Base-by-base conservation (phyloP, 1,284 basidiomycete species). In the Pterula multifida region DNA sequence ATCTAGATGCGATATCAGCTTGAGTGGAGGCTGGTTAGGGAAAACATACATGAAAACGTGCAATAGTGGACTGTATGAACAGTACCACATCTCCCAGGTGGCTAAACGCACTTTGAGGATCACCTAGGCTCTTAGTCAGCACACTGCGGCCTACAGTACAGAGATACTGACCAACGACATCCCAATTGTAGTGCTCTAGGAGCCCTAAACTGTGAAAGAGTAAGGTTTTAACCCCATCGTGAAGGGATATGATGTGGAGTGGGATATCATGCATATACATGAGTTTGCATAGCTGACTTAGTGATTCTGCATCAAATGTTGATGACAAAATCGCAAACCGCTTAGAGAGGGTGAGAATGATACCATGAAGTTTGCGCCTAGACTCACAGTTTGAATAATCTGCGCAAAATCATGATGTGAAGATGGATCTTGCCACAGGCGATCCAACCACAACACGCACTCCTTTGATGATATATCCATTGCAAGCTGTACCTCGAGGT, bases 71-170 rank as follows among this genome's bases (percentile, higher is more conserved):
- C 60, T 90, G 85, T 2, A 79, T 60, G 57, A 90, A 86, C 35
- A 89, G 60, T 22, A 88, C 76, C 13, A 90, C 73, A 52, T 86
- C 77, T 2, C 86, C 86, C 1, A 88, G 65, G 61, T 85, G 80
- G 54, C 73, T 78, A 26, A 88, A 75, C 2, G 85, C 85, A 19
- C 79, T 82, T 61, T 88, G 86, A 19, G 86, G 86, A 63, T 90
- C 86, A 39, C 85, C 86, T 88, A 45, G 15, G 15, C 28, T 6
- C 26, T 47, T 49, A 28, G 49, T 53, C 32, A 3, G 52, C n/a
- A 50, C 23, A 25, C 49, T 50, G 42, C 26, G 28, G 6, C 28
- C 15, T 53, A 28, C 48, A 56, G 44, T 24, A 26, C 21, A 48
- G 19, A 13, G 3, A 49, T 51, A 25, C 81, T 24, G 61, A 83